Base-by-base conservation (phyloP, 192 early-diverging fungal genomes). In the Backusella luteola region DNA sequence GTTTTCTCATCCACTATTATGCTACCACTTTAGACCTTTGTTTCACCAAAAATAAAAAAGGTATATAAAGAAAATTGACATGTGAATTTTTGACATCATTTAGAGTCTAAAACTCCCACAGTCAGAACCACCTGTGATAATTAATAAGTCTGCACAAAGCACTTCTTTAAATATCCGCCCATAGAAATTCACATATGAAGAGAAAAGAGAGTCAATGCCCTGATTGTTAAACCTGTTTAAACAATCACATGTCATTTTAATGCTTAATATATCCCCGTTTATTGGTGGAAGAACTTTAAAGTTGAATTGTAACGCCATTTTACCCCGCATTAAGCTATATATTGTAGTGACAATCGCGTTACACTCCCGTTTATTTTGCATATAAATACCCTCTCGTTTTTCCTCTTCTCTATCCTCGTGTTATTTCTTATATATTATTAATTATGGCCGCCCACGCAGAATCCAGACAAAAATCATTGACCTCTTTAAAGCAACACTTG, bases 401-500 rank as follows among this genome's bases (percentile, higher is more conserved):
- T 41, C 7, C 35, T 38, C 6, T 39, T 56, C 23, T 56, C 14
- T 15, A 44, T 49, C 3, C 46, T 49, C 46, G 46, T 49, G 46
- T 49, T 49, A n/a, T 34, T 35, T 6, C 1, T 34, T 35, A 67
- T 1, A 15, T 41, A 12, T 8, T n/a, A n/a, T 71, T 29, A 63
- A 63, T 29, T 63, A 63, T 63, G 6, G 42, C n/a, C 29, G 41
- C 70, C 21, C 70, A 71, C 42, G 14, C 39, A 9, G 70, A 71
- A 17, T 32, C 39, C 32, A 41, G 26, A 26, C 12, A 49, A 42
- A 49, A 44, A 1, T 36, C 70, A 19, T 46, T 84, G 29, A 26
- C 68, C 1, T 72, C 80, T 46, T 79, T 89, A 39, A 89, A 89
- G 71, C 80, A 83, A 32, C 69, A 86, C 19, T 75, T 82, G 5